Evolutionary conservation across 805 yeast species (phyloP), one percentile per base, ranked within the genome.

Genomic region (Suhomyces sp.): DNA sequence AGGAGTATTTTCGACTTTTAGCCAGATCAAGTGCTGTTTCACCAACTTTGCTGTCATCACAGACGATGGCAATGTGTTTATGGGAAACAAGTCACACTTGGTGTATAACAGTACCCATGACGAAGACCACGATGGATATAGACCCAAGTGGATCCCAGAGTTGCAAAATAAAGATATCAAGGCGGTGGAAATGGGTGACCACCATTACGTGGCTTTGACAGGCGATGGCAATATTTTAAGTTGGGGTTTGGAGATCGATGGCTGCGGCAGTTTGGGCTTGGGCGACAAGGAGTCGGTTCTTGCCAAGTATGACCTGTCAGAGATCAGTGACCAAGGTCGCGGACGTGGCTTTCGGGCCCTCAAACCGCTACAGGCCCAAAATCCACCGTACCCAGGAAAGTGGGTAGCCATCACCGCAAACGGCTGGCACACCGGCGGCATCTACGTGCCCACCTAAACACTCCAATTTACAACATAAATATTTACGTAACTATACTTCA

Each of bases 381-480:
- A 64, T 26, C 90, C 90, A 2, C 67, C 72, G 1, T 33, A 22
- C 5, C 47, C 49, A 6, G 82, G 82, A 3, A 69, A 70, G 31
- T 83, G 86, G 62, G 66, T 86, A 19, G 84, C 85, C 0, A 78
- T 87, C 33, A 79, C 88, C 1, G 90, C 92, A 6, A 85, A 84
- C 13, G 96, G 94, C 1, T 88, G 93, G 93, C 94, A 88, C 53
- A 80, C 90, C 5, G 83, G 85, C 44, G 91, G 90, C 1, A 71
- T 88, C 15, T 65, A 54, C 49, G 60, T 64, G 9, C 56, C 64
- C 4, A 13, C 40, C 17, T 24, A 31, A 27, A 6, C 8, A 6
- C 13, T 19, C 19, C 15, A 33, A n/a, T 7, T 1, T n/a, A 35
- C 15, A 8, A 27, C 19, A 36, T 29, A 29, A 29, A 29, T 12